These are phyloP conservation scores for Epichloe scottii DNA, from an alignment of 2,329 filamentous ascomycete species.

Conservation along the genomic window DNA sequence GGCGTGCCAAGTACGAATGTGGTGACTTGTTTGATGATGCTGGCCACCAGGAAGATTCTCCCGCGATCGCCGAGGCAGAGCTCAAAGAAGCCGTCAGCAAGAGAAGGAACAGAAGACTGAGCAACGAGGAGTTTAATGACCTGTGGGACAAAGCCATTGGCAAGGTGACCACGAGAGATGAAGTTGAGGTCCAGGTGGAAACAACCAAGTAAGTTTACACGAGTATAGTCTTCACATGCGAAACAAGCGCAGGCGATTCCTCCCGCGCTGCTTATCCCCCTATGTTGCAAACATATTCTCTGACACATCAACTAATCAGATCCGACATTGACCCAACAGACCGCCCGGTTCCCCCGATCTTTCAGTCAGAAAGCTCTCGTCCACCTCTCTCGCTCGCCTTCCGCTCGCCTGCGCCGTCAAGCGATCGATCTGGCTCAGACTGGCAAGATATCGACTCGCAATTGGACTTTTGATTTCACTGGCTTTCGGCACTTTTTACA, in stretches of 20 bases:
- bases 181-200: conserved; percentile 36
- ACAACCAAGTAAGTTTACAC: conserved; percentile 38
- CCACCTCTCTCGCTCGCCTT: conserved; percentile 83
- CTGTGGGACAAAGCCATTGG: conserved; percentile 65
- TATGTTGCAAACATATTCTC: conserved; percentile 20
- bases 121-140: conserved; percentile 80
- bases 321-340: conserved; percentile 60
- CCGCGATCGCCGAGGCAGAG: conserved; percentile 53
- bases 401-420: conserved; percentile 71
- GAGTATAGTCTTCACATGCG: conserved; percentile 7
- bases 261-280: neutral
- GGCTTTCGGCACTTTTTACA: conserved; percentile 44
- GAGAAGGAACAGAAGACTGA: conserved; percentile 73
- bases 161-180: conserved; percentile 53
- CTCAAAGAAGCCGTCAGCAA: conserved; percentile 65
- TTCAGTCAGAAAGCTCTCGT: conserved; percentile 55
- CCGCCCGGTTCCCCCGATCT: conserved; percentile 48
- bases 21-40: conserved; percentile 55
- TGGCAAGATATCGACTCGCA: conserved; percentile 80
- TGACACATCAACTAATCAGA: conserved; percentile 77
- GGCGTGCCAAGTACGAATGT: conserved; percentile 83
- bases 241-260: neutral
- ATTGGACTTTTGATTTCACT: conserved; percentile 53
- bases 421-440: conserved; percentile 62
- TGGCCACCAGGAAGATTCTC: conserved; percentile 44